phyloP scores from a whole-genome alignment of 169 alveolate species.

The Theileria equi region DNA sequence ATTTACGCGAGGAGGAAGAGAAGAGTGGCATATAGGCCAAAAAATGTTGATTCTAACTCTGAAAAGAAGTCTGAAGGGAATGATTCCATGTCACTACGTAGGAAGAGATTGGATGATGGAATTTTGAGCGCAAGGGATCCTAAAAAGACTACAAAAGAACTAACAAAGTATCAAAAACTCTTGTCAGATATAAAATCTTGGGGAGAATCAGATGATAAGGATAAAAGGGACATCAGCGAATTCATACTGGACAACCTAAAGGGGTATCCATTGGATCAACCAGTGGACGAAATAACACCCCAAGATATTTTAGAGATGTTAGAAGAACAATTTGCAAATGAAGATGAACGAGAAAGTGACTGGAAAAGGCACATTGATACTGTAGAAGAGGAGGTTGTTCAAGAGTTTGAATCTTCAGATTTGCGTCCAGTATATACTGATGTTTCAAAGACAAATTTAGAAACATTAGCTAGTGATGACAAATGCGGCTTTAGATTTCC shows the following conservation, averaged over 20 bases:
- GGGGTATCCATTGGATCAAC: constrained; percentile 6
- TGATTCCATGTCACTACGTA: not conserved
- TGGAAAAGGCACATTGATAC: constrained; percentile 4
- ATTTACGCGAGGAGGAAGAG: no score
- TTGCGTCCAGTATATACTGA: not conserved
- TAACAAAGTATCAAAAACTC: constrained; percentile 15
- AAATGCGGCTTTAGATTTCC: constrained; percentile 49
- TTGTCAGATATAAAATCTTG: constrained; percentile 11
- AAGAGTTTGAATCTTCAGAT: not conserved
- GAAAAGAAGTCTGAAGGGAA: constrained; percentile 5
- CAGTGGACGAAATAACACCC: constrained; percentile 6
- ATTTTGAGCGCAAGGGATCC: no score
- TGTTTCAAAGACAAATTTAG: constrained; percentile 1
- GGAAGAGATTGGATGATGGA: no score
- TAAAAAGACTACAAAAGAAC: no score
- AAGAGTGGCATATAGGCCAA: not conserved
- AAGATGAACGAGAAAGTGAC: not conserved
- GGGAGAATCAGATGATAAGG: constrained; percentile 22
- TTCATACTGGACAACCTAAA: constrained; percentile 24
- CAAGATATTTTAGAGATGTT: constrained; percentile 24
- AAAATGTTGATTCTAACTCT: not conserved
- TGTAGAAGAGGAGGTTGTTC: not conserved
- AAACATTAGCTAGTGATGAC: constrained; percentile 17
- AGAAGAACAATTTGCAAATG: not conserved
- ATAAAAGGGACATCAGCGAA: constrained; percentile 14